Evolutionary conservation across 306 rosid species (phyloP).

Genomic region (Lablab purpureus): DNA sequence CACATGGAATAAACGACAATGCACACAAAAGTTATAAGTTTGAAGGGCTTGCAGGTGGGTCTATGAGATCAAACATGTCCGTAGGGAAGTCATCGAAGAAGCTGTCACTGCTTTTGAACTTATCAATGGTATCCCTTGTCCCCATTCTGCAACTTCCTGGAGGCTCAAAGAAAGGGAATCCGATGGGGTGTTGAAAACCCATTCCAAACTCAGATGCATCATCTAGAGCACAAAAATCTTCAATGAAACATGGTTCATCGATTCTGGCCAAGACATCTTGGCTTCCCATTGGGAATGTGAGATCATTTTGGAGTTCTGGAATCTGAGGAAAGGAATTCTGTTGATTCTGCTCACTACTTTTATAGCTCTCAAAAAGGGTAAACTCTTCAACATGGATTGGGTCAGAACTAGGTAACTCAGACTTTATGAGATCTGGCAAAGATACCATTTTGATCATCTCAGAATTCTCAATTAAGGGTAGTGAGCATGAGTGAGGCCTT

Average conservation of each 20-base stretch:
- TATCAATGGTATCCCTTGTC: slow-evolving; percentile 43
- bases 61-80: slow-evolving; percentile 70
- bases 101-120: slow-evolving; percentile 46
- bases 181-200: slow-evolving; percentile 47
- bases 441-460: slow-evolving; percentile 62
- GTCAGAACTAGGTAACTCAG: slow-evolving; percentile 46
- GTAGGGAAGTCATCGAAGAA: slow-evolving; percentile 81
- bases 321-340: slow-evolving; percentile 49
- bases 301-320: slow-evolving; percentile 52
- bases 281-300: slow-evolving; percentile 56
- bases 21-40: slow-evolving; percentile 46
- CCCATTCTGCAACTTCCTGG: slow-evolving; percentile 52
- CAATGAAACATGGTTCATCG: slow-evolving; percentile 53
- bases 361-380: slow-evolving; percentile 43
- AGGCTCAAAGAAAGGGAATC: slow-evolving; percentile 55
- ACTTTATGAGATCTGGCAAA: slow-evolving; percentile 61
- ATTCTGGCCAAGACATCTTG: slow-evolving; percentile 55
- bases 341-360: slow-evolving; percentile 40
- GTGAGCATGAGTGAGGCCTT: slow-evolving; percentile 50
- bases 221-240: slow-evolving; percentile 54
- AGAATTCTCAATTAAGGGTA: slow-evolving; percentile 48
- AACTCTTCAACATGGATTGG: slow-evolving; percentile 49
- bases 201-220: slow-evolving; percentile 54
- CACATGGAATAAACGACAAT: slow-evolving; percentile 1
- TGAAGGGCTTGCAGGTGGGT: slow-evolving; percentile 56